Conservation (phyloP, 1,139 yeast genomes). For the Meyerozyma smithsonii region DNA sequence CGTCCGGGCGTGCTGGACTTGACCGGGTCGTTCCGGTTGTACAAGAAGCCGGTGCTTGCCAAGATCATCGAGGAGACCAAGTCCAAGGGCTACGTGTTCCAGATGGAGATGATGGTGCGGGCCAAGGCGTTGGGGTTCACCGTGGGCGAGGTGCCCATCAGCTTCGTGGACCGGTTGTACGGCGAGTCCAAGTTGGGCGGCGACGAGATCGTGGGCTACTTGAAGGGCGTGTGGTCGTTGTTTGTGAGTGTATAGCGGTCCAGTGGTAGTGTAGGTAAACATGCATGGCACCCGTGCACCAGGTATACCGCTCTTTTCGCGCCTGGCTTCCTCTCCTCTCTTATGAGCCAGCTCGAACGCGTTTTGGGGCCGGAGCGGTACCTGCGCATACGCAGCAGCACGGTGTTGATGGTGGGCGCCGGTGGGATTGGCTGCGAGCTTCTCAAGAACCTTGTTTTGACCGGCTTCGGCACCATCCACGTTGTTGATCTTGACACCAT, state of each 20-base stretch:
- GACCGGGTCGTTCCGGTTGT: conserved; percentile 76
- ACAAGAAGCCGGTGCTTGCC: conserved; percentile 65
- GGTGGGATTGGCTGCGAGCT: conserved; percentile 99
- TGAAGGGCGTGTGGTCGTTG: conserved; percentile 70
- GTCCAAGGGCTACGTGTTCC: conserved; percentile 81
- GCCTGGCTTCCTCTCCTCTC: neutral
- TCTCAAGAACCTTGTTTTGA: conserved; percentile 73
- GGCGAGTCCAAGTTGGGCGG: conserved; percentile 83
- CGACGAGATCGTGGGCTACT: conserved; percentile 73
- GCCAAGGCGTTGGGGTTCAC: conserved; percentile 68
- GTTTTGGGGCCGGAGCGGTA: conserved; percentile 40
- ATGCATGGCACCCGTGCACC: neutral
- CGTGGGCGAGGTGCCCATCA: conserved; percentile 77
- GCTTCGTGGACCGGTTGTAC: conserved; percentile 74
- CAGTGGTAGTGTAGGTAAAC: neutral
- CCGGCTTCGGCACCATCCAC: conserved; percentile 87
- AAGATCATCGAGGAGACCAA: conserved; percentile 66
- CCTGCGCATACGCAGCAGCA: conserved; percentile 34
- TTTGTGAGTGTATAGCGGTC: conserved; percentile 51
- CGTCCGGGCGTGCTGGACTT: conserved; percentile 73
- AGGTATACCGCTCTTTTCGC: neutral
- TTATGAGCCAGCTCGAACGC: conserved; percentile 32
- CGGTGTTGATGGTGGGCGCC: conserved; percentile 88
- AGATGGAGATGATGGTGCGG: conserved; percentile 87
- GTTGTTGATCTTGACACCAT: conserved; percentile 93